Evolutionary conservation across 2,329 filamentous ascomycete species (phyloP), one percentile per base, ranked within the genome.

Genomic region (Hirsutella rhossiliensis): DNA sequence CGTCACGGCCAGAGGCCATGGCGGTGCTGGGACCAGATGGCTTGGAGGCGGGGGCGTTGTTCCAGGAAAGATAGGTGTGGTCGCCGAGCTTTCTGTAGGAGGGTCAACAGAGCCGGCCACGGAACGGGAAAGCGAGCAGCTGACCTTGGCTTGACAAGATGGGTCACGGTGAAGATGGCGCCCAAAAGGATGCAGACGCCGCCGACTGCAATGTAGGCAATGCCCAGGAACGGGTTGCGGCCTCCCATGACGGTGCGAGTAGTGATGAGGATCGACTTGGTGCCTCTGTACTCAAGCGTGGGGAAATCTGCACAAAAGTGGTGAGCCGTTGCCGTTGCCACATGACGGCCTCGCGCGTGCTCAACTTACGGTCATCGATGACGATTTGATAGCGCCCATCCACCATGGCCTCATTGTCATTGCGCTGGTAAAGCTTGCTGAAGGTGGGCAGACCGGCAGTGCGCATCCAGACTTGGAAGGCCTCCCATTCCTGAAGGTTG

Each of bases 381-480:
- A 84, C 71, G 43, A 98, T 67, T 49, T 78, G 69, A 61, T 98
- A 98, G 18, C 67, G 77, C 27, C 90, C 92, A 15, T 67, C 58
- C 30, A 60, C 56, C 83, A 98, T 83, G 1, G 67, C 60, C 2
- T 73, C 67, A 1, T 70, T 71, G 59, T 95, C 83, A 58, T 96
- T 96, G 47, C 88, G 77, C 62, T 83, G 77, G 39, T 87, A 87
- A 40, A 98, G 71, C 68, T 98, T 98, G 75, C 86, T 95, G 62
- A 98, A 98, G 5, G 83, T 84, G 1, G 92, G 92, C 55, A 97
- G 68, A 46, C 90, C 92, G 20, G 92, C 92, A 2, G 94, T 94
- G 54, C 92, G 81, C 92, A 98, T 98, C 92, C 92, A 98, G 19
- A 97, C 89, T 66, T 96, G 89, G 62, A 98, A 94, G 38, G 80